Evolutionary conservation across 116 monocot species (phyloP), one percentile per base, ranked within the genome.

Genomic region (Zostera marina): DNA sequence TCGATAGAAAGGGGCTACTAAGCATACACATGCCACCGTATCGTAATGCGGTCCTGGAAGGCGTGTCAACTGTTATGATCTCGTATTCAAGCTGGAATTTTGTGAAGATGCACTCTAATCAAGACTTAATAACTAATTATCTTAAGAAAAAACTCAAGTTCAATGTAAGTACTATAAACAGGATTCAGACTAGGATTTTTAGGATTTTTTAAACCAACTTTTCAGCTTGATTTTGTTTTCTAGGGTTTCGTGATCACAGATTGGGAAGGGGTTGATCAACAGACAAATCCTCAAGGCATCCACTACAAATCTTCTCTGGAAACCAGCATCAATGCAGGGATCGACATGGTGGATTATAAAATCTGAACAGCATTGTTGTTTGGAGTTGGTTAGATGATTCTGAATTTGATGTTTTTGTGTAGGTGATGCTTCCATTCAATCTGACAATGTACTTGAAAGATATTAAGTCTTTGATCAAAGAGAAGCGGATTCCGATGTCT

Each of bases 1-100:
- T 77, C 44, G 56, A 63, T 41, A 42, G 16, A 8, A 47, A 66
- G 14, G 77, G 60, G 22, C 68, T 85, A 4, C 48, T 80, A 0
- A 47, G 69, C 55, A 75, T 85, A 43, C 85, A 85, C 48, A 80
- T 85, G 85, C 77, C 85, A 4, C 71, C 77, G 1, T 85, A 80
- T 62, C 67, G 72, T 45, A 61, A 66, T 42, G 56, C 84, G 11
- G 66, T 84, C 12, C 47, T 66, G 44, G 69, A 80, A 52, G 85
- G 85, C 54, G 85, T 85, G 8, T 71, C 85, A 22, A 80, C 85
- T 3, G 53, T 85, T 45, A 80, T 85, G 85, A 68, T 80, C 22
- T 85, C 85, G 2, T 85, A 77, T 53, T 85, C 85, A 8, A 84
- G 80, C 48, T 84, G 76, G 84, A 80, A 84, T 58, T 80, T 80